A percentile compares a stretch with the other conserved stretches of the same genome.
Conservation (phyloP, 2,329 filamentous ascomycete species). For the Alternaria hordeiaustralica region DNA sequence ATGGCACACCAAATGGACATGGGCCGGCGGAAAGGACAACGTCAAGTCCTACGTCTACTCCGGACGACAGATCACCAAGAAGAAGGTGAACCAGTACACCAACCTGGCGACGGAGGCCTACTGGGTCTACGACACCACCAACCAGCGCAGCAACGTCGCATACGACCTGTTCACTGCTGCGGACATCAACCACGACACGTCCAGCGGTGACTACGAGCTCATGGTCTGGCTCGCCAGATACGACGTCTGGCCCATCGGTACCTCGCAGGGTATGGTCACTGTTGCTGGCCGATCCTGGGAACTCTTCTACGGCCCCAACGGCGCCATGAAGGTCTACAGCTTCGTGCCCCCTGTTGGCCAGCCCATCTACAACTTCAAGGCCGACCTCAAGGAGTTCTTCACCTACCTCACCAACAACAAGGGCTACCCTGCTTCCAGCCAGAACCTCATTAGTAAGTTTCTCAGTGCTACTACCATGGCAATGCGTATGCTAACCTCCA, state of each 20-base stretch:
- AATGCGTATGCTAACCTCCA: slow-evolving; percentile 1
- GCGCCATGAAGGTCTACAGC: slow-evolving; percentile 65
- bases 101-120: slow-evolving; percentile 26
- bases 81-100: slow-evolving; percentile 24
- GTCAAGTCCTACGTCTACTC: slow-evolving; percentile 34
- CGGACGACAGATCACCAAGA: slow-evolving; percentile 25
- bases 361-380: slow-evolving; percentile 58
- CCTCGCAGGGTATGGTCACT: slow-evolving; percentile 36
- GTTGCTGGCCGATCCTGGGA: slow-evolving; percentile 62
- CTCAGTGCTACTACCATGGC: not conserved
- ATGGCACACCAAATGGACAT: slow-evolving; percentile 27
- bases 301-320: slow-evolving; percentile 65
- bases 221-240: slow-evolving; percentile 34
- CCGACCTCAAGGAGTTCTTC: slow-evolving; percentile 64
- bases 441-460: slow-evolving; percentile 33
- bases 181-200: slow-evolving; percentile 28
- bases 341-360: slow-evolving; percentile 53
- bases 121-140: slow-evolving; percentile 28
- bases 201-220: slow-evolving; percentile 35
- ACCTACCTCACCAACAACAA: slow-evolving; percentile 60
- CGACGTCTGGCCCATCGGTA: slow-evolving; percentile 25
- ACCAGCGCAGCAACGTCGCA: slow-evolving; percentile 31
- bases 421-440: slow-evolving; percentile 43
- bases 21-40: slow-evolving; percentile 28
- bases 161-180: slow-evolving; percentile 34